Evolutionary conservation across 441 rosid species (phyloP).

Genomic region (Croton setiger): DNA sequence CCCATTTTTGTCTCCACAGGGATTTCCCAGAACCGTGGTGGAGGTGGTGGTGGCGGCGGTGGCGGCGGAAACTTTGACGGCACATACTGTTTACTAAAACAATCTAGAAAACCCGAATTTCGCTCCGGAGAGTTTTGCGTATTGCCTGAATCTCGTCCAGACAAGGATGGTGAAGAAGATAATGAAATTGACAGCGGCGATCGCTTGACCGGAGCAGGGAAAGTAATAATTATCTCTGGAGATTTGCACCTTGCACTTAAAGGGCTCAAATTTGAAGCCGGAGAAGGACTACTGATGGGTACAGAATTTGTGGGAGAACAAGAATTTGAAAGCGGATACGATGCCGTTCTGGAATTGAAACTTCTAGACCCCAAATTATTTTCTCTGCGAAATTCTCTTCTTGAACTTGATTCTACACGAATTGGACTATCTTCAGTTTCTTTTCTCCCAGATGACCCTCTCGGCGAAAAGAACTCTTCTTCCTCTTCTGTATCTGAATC

Average conservation of each 20-base stretch:
- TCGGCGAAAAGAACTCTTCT: slow-evolving; percentile 80
- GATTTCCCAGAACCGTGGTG: slow-evolving; percentile 44
- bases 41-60: slow-evolving; percentile 61
- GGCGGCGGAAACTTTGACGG: slow-evolving; percentile 51
- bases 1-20: slow-evolving; percentile 19
- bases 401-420: slow-evolving; percentile 37
- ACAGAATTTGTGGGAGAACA: slow-evolving; percentile 50
- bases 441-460: slow-evolving; percentile 65
- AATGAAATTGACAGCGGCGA: slow-evolving; percentile 32
- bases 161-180: slow-evolving; percentile 31
- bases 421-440: slow-evolving; percentile 33
- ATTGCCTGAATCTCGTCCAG: slow-evolving; percentile 22
- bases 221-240: slow-evolving; percentile 32
- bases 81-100: slow-evolving; percentile 14
- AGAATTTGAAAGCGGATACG: slow-evolving; percentile 52
- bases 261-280: slow-evolving; percentile 32
- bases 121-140: slow-evolving; percentile 29
- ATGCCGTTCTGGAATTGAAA: slow-evolving; percentile 53
- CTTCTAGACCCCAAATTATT: slow-evolving; percentile 45
- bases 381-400: slow-evolving; percentile 40
- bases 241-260: slow-evolving; percentile 41
- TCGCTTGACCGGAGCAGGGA: slow-evolving; percentile 28
- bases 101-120: slow-evolving; percentile 22
- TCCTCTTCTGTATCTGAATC: slow-evolving; percentile 44
- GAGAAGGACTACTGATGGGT: slow-evolving; percentile 35